A percentile compares a stretch with the other conserved stretches of the same genome.
Evolutionary conservation across 176 grass and related monocot genomes (phyloP).

Genomic region (Zizania latifolia): DNA sequence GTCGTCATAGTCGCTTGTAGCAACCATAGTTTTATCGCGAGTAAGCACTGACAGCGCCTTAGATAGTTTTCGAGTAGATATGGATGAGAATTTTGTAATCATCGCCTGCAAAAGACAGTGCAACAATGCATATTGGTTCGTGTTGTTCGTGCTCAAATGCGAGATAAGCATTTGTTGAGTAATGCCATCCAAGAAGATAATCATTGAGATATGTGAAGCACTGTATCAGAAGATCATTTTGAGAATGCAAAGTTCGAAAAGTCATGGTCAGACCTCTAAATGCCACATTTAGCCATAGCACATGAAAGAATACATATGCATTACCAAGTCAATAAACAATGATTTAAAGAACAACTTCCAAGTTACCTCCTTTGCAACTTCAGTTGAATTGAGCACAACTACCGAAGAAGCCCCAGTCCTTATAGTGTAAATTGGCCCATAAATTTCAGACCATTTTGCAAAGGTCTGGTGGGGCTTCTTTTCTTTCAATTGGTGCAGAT

Average conservation of each 20-base stretch:
- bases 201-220: no score
- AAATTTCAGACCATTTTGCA: conserved; percentile 67
- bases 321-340: not conserved
- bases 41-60: conserved; percentile 66
- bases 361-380: conserved; percentile 75
- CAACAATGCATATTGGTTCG: not conserved
- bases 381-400: conserved; percentile 73
- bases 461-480: conserved; percentile 84
- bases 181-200: not conserved
- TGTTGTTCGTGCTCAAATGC: not conserved
- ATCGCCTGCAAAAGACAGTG: conserved; percentile 51
- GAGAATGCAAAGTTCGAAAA: no score
- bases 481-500: conserved; percentile 83
- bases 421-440: conserved; percentile 80
- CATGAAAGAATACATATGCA: not conserved
- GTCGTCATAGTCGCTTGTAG: conserved; percentile 75
- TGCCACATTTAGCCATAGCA: not conserved
- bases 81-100: conserved; percentile 74
- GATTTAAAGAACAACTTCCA: not conserved
- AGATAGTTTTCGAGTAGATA: conserved; percentile 75
- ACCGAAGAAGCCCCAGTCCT: conserved; percentile 53
- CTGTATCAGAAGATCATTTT: no score
- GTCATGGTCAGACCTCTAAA: no score
- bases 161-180: not conserved
- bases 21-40: conserved; percentile 67